Evolutionary conservation across 2,329 filamentous ascomycete species (phyloP).

Genomic region (Tolypocladium album): DNA sequence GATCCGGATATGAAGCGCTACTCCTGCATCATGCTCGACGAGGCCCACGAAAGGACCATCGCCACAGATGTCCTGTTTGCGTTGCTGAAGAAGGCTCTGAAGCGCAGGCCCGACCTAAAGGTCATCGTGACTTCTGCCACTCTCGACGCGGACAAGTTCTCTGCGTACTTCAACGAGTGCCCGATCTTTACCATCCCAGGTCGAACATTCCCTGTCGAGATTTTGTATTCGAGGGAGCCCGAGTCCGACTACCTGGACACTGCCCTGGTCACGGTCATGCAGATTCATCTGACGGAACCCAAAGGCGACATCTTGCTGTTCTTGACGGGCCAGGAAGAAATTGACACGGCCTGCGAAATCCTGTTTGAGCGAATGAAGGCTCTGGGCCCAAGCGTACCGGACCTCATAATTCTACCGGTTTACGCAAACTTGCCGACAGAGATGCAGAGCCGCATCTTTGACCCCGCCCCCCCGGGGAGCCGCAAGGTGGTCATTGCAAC

Average conservation of each 20-base stretch:
- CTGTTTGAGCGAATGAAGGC: constrained; percentile 94
- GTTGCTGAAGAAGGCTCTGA: constrained; percentile 84
- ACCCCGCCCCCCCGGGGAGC: constrained; percentile 74
- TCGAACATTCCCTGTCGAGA: constrained; percentile 88
- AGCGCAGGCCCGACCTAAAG: constrained; percentile 77
- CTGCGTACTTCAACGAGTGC: constrained; percentile 87
- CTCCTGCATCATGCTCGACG: constrained; percentile 95
- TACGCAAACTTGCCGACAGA: constrained; percentile 90
- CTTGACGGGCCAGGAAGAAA: constrained; percentile 94
- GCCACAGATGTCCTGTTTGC: constrained; percentile 93
- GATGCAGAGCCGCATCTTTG: constrained; percentile 90
- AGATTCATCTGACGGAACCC: constrained; percentile 90
- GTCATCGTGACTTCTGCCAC: constrained; percentile 96
- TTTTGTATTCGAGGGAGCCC: constrained; percentile 89
- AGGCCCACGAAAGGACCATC: constrained; percentile 95
- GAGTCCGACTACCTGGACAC: constrained; percentile 94
- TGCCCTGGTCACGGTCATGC: constrained; percentile 93
- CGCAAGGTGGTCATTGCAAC: constrained; percentile 96
- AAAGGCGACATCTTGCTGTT: constrained; percentile 93
- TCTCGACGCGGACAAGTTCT: constrained; percentile 95
- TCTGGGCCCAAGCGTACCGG: constrained; percentile 78
- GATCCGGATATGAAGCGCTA: constrained; percentile 85
- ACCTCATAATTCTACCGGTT: constrained; percentile 88
- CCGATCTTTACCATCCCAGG: constrained; percentile 96
- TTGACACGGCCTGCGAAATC: constrained; percentile 89